Conservation (phyloP, 1,284 basidiomycete genomes). For the Uromyces viciae-fabae region DNA sequence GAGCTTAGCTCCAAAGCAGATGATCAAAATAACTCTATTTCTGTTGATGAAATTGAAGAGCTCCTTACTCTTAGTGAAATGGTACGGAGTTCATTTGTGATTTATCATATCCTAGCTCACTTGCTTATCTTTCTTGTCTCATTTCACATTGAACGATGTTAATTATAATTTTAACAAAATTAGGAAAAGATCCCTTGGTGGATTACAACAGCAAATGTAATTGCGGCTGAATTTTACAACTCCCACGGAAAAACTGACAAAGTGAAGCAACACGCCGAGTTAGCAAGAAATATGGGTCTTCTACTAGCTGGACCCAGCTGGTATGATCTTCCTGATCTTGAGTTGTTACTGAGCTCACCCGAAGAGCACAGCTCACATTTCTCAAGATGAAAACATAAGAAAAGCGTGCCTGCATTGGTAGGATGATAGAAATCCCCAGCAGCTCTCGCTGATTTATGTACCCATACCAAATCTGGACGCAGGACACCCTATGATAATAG, state of each 20-base stretch:
- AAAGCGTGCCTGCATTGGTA: no score
- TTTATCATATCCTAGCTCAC: not conserved
- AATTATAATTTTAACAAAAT: no score
- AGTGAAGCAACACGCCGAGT: conserved; percentile 1
- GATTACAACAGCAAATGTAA: not conserved
- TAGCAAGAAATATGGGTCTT: not conserved
- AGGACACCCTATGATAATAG: no score
- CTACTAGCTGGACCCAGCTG: not conserved
- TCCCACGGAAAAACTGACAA: not conserved
- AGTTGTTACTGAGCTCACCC: no score
- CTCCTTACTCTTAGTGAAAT: not conserved
- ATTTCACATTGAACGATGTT: not conserved
- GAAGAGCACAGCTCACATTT: no score
- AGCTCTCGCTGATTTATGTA: no score
- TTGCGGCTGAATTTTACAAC: conserved; percentile 10
- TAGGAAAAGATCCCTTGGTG: conserved; percentile 1
- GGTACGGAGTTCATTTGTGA: not conserved
- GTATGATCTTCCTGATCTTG: no score
- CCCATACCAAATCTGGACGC: no score
- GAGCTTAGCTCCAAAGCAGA: not conserved
- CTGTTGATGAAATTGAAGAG: conserved; percentile 1
- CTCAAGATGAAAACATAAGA: no score
- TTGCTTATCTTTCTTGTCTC: not conserved
- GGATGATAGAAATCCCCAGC: no score
- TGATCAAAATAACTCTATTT: not conserved